phyloP scores from a whole-genome alignment of 805 yeast genomes.

The Saccharomycopsis sp. region DNA sequence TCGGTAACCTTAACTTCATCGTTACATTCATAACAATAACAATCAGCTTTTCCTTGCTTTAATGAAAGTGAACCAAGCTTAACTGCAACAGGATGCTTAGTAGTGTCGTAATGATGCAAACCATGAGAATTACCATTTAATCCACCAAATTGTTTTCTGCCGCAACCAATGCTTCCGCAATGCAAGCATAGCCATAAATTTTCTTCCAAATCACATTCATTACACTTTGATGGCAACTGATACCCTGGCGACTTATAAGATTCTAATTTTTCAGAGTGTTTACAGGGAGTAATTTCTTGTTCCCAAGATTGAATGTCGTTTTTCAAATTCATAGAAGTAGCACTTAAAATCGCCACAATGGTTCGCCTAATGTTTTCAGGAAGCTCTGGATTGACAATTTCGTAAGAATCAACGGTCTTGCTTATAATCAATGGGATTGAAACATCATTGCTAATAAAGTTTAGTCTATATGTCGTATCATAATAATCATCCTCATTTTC shows the following conservation, averaged over 20 bases:
- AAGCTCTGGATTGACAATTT: conserved; percentile 3
- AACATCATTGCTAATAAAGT: not conserved
- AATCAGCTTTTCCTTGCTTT: conserved; percentile 64
- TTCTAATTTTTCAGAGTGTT: conserved; percentile 55
- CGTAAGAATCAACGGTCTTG: not conserved
- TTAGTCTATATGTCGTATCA: conserved; percentile 1
- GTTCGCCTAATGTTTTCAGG: conserved; percentile 9
- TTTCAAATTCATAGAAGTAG: conserved; percentile 24
- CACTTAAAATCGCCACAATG: conserved; percentile 13
- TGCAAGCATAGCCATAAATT: conserved; percentile 89
- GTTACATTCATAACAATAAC: conserved; percentile 81
- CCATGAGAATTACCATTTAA: conserved; percentile 95
- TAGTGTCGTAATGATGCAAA: conserved; percentile 51
- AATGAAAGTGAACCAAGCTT: conserved; percentile 80
- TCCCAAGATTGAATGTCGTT: conserved; percentile 90
- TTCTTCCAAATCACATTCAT: conserved; percentile 54
- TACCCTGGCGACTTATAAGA: conserved; percentile 29
- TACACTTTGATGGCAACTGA: conserved; percentile 40
- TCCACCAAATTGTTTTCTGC: conserved; percentile 90
- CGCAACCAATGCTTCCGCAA: conserved; percentile 93
- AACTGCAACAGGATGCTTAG: conserved; percentile 75
- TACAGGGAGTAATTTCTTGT: conserved; percentile 74
- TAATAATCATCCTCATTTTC: conserved; percentile 18
- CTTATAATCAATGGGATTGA: conserved; percentile 6
- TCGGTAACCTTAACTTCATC: conserved; percentile 80